Evolutionary conservation across 2,329 filamentous ascomycete species (phyloP).

Genomic region (Neopestalotiopsis clavispora): DNA sequence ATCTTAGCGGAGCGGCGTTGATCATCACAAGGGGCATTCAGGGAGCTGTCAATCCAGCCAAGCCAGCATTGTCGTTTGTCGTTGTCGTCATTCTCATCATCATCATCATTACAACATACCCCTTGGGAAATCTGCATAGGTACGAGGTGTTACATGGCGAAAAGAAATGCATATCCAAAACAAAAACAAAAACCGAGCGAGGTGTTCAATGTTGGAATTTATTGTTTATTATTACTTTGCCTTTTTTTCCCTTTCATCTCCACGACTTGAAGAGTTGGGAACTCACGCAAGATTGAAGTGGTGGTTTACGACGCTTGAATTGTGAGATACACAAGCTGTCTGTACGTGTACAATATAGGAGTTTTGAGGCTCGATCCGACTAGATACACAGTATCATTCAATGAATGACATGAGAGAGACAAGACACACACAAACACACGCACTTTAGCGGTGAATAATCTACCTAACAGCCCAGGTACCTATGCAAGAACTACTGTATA

Average conservation of each 20-base stretch:
- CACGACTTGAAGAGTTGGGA: not conserved
- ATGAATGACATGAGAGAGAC: not conserved
- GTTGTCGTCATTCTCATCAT: not conserved
- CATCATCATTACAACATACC: not conserved
- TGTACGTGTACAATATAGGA: not conserved
- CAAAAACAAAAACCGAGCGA: not conserved
- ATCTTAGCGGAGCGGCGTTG: slow-evolving; percentile 14
- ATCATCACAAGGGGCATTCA: slow-evolving; percentile 3
- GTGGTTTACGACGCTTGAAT: not conserved
- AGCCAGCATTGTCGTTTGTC: not conserved
- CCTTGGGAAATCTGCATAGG: slow-evolving; percentile 4
- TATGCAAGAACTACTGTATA: no score
- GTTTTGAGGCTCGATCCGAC: not conserved
- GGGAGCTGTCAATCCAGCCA: not conserved
- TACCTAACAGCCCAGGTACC: no score
- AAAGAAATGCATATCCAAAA: not conserved
- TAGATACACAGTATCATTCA: not conserved
- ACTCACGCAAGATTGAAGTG: not conserved
- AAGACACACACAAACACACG: not conserved
- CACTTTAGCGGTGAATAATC: not conserved
- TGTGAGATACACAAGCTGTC: not conserved
- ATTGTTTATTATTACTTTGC: not conserved
- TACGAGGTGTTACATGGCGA: slow-evolving; percentile 6
- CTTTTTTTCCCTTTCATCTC: not conserved
- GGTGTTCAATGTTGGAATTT: slow-evolving; percentile 1